Percentiles rank a stretch among this genome's conserved stretches.
These are phyloP conservation scores for Crithidia expoeki DNA, from an alignment of 208 protist species.

Conservation along the genomic window DNA sequence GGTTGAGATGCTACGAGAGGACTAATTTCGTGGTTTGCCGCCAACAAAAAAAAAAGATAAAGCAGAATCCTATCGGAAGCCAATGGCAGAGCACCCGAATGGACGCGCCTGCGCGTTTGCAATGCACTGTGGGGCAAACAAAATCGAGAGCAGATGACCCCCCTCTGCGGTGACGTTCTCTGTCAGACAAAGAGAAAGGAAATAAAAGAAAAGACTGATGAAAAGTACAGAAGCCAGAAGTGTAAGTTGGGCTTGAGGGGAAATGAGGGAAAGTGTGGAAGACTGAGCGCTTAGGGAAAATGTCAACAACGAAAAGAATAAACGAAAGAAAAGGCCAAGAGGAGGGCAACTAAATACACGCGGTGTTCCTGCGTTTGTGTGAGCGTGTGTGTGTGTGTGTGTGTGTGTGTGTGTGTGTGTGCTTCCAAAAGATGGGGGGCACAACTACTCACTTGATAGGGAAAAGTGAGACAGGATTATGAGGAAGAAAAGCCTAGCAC, in stretches of 20 bases:
- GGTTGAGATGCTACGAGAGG: no score
- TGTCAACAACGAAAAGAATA: neutral
- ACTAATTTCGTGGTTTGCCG: no score
- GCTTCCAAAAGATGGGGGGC: neutral
- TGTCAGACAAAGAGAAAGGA: conserved; percentile 5
- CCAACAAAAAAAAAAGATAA: neutral
- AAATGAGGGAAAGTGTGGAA: neutral
- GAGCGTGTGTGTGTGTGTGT: no score
- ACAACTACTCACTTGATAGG: neutral
- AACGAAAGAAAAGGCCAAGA: neutral
- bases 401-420: neutral
- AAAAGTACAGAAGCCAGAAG: neutral
- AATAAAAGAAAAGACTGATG: conserved; percentile 9
- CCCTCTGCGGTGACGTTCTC: conserved; percentile 8
- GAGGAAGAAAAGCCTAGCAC: neutral
- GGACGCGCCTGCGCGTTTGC: neutral
- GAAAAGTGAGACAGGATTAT: conserved; percentile 8
- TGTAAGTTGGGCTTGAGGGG: neutral
- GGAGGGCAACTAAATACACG: no score
- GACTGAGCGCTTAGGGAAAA: neutral
- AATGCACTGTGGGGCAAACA: neutral
- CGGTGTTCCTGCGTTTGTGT: no score
- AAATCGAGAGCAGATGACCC: conserved; percentile 12
- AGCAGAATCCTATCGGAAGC: neutral
- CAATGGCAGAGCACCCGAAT: neutral